Conservation (phyloP, 352 stramenopile genomes). For the Phytophthora hybrid region DNA sequence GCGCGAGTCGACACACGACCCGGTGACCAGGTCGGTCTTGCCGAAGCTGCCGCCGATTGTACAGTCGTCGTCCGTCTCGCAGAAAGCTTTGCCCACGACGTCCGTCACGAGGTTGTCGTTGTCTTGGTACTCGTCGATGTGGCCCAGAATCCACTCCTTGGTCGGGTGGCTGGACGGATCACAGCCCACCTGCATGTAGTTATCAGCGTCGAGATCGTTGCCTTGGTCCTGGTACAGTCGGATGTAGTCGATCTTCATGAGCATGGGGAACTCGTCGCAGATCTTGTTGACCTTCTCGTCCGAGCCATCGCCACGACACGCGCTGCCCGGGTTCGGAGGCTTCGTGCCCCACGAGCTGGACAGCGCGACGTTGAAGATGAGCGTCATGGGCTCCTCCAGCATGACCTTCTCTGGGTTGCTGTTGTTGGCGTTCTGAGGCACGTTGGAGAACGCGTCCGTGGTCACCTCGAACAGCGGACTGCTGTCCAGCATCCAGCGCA, state of each 20-base stretch:
- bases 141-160: conserved; percentile 50
- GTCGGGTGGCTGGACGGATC: conserved; percentile 51
- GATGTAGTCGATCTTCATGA: conserved; percentile 88
- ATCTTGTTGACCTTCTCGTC: conserved; percentile 59
- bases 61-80: conserved; percentile 54
- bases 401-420: conserved; percentile 86
- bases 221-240: conserved; percentile 85
- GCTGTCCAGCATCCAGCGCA: conserved; percentile 73
- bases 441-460: conserved; percentile 52
- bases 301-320: conserved; percentile 37
- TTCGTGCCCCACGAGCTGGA: conserved; percentile 73
- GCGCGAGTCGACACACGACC: conserved; percentile 49
- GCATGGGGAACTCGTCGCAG: conserved; percentile 62
- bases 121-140: conserved; percentile 57
- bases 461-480: conserved; percentile 86
- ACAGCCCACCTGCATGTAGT: conserved; percentile 51
- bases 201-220: conserved; percentile 35
- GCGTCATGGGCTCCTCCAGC: conserved; percentile 91
- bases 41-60: conserved; percentile 47
- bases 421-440: conserved; percentile 45
- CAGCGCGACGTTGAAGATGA: conserved; percentile 95
- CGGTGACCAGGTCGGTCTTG: conserved; percentile 40
- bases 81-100: conserved; percentile 51
- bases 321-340: conserved; percentile 35
- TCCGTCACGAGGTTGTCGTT: conserved; percentile 48